These are phyloP conservation scores for Pyrenophora seminiperda DNA, from an alignment of 2,329 filamentous ascomycete species.

Conservation along the genomic window DNA sequence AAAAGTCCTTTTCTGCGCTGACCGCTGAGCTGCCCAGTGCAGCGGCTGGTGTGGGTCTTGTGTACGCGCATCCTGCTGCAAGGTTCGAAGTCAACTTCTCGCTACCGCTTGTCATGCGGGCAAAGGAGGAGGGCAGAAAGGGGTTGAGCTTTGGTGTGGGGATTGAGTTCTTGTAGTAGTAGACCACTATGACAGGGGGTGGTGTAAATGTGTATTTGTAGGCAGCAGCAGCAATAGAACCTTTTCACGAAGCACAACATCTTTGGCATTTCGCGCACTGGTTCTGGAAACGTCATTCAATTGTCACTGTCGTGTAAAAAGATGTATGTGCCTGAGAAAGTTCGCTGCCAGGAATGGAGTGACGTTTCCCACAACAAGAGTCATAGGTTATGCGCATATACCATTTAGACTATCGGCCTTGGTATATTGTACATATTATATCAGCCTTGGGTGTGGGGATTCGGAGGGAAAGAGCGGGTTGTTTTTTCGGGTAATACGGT, in stretches of 20 bases:
- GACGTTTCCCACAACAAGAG: too few species aligned
- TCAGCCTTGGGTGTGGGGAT: too few species aligned
- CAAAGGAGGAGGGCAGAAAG: conserved; percentile 86
- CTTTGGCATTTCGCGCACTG: too few species aligned
- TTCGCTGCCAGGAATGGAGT: too few species aligned
- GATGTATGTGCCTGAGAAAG: too few species aligned
- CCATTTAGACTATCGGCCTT: too few species aligned
- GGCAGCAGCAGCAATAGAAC: conserved; percentile 1
- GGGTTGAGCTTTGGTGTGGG: conserved; percentile 95
- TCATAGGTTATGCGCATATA: too few species aligned
- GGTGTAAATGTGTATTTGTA: conserved; percentile 14
- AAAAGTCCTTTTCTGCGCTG: conserved; percentile 70
- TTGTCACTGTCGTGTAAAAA: too few species aligned
- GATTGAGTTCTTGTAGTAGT: conserved; percentile 92
- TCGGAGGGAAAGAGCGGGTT: too few species aligned
- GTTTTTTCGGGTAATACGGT: too few species aligned
- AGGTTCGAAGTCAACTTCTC: conserved; percentile 96
- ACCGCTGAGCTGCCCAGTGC: conserved; percentile 78
- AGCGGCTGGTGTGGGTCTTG: conserved; percentile 84
- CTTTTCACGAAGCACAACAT: conserved; percentile 10
- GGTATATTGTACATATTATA: too few species aligned
- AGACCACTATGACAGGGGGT: not conserved
- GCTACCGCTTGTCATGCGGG: conserved; percentile 78
- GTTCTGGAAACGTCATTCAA: too few species aligned
- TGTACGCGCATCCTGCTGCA: conserved; percentile 93